Conservation (phyloP, 495 filamentous ascomycete genomes). For the Chlorociboria aeruginascens region DNA sequence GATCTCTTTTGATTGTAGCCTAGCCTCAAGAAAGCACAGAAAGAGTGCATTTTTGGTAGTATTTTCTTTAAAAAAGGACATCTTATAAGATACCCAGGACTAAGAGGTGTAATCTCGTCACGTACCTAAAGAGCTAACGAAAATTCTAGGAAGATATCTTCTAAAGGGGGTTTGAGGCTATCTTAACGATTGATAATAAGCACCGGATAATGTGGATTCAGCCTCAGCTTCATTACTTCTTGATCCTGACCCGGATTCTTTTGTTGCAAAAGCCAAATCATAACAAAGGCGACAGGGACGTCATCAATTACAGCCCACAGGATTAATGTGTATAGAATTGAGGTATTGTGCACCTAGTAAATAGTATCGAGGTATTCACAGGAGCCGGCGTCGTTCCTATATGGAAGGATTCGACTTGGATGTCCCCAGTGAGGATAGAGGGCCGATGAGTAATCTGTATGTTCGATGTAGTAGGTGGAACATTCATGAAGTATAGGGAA, state of each 20-base stretch:
- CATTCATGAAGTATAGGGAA: no score
- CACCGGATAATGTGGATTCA: neutral
- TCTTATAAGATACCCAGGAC: slow-evolving; percentile 32
- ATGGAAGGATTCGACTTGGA: neutral
- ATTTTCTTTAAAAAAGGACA: slow-evolving; percentile 36
- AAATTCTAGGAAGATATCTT: slow-evolving; percentile 8
- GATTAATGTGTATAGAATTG: slow-evolving; percentile 49
- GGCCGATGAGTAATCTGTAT: no score
- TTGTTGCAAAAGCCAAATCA: neutral
- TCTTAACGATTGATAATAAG: neutral
- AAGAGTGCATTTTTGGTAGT: no score
- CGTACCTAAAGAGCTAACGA: slow-evolving; percentile 15
- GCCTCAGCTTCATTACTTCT: no score
- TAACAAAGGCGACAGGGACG: slow-evolving; percentile 21
- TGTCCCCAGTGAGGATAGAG: no score
- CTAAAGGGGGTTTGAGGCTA: neutral
- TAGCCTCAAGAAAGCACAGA: no score
- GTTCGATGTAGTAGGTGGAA: no score
- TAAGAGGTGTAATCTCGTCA: slow-evolving; percentile 34
- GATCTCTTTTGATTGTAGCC: no score
- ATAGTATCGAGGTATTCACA: slow-evolving; percentile 53
- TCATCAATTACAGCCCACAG: slow-evolving; percentile 45
- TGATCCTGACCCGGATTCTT: no score
- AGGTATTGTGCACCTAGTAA: slow-evolving; percentile 44
- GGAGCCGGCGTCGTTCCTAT: slow-evolving; percentile 41